Percentiles rank a stretch among this genome's conserved stretches.
Conservation (phyloP, 179 eudicot genomes). For the Gypsophila paniculata region DNA sequence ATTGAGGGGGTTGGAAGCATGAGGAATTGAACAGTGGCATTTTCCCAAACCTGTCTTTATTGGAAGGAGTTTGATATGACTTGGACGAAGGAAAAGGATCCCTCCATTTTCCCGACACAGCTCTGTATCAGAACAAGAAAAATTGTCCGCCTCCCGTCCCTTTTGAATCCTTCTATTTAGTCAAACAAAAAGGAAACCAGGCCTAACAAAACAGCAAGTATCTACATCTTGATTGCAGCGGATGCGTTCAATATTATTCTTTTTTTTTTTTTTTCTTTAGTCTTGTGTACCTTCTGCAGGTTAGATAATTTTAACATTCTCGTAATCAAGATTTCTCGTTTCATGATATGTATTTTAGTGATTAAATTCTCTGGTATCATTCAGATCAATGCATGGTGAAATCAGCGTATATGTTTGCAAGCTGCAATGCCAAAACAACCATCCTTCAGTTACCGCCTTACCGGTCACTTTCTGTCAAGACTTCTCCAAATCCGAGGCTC, state of each 20-base stretch:
- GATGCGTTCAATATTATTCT: background rate
- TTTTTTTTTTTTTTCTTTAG: background rate
- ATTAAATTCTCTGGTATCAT: conserved; percentile 2
- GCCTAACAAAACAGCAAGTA: too few relatives aligned
- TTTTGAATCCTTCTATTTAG: too few relatives aligned
- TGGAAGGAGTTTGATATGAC: too few relatives aligned
- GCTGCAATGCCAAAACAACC: background rate
- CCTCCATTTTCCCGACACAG: too few relatives aligned
- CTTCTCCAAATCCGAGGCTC: background rate
- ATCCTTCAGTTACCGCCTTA: background rate
- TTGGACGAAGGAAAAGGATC: too few relatives aligned
- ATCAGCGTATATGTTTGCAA: background rate
- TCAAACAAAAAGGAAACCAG: too few relatives aligned
- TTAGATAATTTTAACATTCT: background rate
- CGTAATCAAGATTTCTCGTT: background rate
- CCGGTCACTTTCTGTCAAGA: background rate
- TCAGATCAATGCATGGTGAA: conserved; percentile 7
- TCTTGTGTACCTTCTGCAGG: background rate
- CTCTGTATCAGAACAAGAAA: too few relatives aligned
- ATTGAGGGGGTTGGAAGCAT: too few relatives aligned
- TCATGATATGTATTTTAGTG: background rate
- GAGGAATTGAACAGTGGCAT: too few relatives aligned
- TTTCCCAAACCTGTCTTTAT: too few relatives aligned
- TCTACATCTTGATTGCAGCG: background rate
- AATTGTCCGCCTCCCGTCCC: too few relatives aligned